Percentiles rank a stretch among this genome's conserved stretches.
These are phyloP conservation scores for Aspergillus pseudoviridinutans DNA, from an alignment of 2,329 filamentous ascomycete genomes.

Conservation along the genomic window DNA sequence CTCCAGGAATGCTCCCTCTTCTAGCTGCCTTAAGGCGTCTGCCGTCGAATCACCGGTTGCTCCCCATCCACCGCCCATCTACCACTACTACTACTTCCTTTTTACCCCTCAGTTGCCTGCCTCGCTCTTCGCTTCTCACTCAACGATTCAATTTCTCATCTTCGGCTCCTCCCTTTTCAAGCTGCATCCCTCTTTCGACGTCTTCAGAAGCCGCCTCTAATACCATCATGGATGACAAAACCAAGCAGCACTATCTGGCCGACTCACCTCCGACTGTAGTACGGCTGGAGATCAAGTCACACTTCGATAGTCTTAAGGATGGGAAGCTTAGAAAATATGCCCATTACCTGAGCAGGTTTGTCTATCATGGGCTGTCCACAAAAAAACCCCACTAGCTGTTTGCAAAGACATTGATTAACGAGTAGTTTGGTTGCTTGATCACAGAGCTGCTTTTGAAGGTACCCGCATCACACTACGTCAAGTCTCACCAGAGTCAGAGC, in stretches of 20 bases:
- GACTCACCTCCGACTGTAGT: constrained; percentile 88
- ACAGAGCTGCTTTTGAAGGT: constrained; percentile 70
- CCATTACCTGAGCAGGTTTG: constrained; percentile 76
- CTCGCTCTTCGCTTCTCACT: constrained; percentile 9
- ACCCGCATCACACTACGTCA: constrained; percentile 76
- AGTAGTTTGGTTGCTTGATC: constrained; percentile 5
- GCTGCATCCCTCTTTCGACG: constrained; percentile 10
- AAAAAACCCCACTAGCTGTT: not conserved
- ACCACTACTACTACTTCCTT: not conserved
- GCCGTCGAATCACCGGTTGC: constrained; percentile 16
- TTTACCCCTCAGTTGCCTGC: constrained; percentile 14
- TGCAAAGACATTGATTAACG: constrained; percentile 8
- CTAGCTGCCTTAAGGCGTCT: constrained; percentile 18
- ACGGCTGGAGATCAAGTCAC: constrained; percentile 82
- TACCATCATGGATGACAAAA: constrained; percentile 37
- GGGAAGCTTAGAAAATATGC: constrained; percentile 79
- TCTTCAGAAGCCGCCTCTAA: constrained; percentile 7
- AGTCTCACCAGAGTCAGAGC: constrained; percentile 74
- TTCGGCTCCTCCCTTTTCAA: constrained; percentile 12
- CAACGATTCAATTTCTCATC: constrained; percentile 12
- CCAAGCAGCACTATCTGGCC: constrained; percentile 70
- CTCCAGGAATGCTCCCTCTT: constrained; percentile 18
- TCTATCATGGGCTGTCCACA: constrained; percentile 16
- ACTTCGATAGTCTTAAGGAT: constrained; percentile 66
- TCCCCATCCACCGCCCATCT: constrained; percentile 17